These are phyloP conservation scores for Arthroderma sp. DNA, from an alignment of 2,329 filamentous ascomycete species.

Conservation along the genomic window DNA sequence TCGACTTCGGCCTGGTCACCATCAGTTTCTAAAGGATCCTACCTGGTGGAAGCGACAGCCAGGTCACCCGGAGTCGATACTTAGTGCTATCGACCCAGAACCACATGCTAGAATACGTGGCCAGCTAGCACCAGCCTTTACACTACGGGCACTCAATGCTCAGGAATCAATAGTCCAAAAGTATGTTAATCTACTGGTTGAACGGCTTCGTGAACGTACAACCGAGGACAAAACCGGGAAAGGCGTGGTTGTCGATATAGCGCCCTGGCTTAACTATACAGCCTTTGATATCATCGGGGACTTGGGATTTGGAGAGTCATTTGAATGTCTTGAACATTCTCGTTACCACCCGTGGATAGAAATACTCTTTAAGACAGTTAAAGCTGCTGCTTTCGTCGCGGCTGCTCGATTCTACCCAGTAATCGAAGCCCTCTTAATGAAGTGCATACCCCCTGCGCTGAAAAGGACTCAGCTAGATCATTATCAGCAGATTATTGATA, in stretches of 20 bases:
- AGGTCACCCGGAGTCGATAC: constrained; percentile 1
- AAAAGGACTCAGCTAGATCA: constrained; percentile 4
- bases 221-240: neutral
- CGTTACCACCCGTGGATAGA: constrained; percentile 17
- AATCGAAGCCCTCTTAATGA: constrained; percentile 9
- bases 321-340: constrained; percentile 17
- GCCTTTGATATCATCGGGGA: constrained; percentile 24
- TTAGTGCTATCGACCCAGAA: constrained; percentile 1
- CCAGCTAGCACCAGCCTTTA: constrained; percentile 26
- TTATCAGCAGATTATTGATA: constrained; percentile 4
- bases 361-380: constrained; percentile 12
- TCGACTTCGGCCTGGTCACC: constrained; percentile 10
- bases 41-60: neutral
- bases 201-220: constrained; percentile 12
- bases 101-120: constrained; percentile 12
- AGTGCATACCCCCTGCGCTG: constrained; percentile 7
- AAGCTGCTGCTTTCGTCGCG: constrained; percentile 2
- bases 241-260: constrained; percentile 14
- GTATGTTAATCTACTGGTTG: constrained; percentile 22
- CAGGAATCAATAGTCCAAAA: constrained; percentile 23
- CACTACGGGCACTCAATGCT: constrained; percentile 24
- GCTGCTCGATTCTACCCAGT: constrained; percentile 4
- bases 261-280: constrained; percentile 20
- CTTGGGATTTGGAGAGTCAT: constrained; percentile 20
- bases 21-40: constrained; percentile 5